A percentile compares a stretch with the other conserved stretches of the same genome.
Conservation (phyloP, 768 basidiomycete species). For the Termitomyces titanicus region DNA sequence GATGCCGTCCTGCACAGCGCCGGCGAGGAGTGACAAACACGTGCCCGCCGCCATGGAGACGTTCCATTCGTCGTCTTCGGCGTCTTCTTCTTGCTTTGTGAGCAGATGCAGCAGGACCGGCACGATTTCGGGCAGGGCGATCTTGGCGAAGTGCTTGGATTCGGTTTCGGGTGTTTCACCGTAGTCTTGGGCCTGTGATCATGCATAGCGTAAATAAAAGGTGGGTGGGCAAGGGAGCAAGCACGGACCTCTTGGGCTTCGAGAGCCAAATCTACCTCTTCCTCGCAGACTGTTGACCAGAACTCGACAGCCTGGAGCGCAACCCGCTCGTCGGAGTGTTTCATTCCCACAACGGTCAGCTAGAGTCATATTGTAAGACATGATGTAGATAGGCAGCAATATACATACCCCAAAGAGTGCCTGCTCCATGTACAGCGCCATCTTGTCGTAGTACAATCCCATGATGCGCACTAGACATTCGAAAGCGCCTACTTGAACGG, state of each 20-base stretch:
- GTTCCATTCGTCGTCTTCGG: slow-evolving; percentile 99
- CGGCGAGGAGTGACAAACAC: slow-evolving; percentile 84
- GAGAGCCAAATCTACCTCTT: slow-evolving; percentile 88
- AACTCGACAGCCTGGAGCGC: slow-evolving; percentile 97
- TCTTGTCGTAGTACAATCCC: slow-evolving; percentile 98
- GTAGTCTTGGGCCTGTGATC: slow-evolving; percentile 75
- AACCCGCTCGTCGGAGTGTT: slow-evolving; percentile 84
- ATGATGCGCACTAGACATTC: slow-evolving; percentile 96
- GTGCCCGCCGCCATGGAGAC: slow-evolving; percentile 96
- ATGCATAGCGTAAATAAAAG: slow-evolving; percentile 3
- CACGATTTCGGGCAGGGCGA: slow-evolving; percentile 91
- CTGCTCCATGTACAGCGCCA: slow-evolving; percentile 99
- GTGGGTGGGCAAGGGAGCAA: neutral
- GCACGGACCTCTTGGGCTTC: slow-evolving; percentile 87
- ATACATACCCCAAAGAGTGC: slow-evolving; percentile 89
- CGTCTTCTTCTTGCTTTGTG: slow-evolving; percentile 93
- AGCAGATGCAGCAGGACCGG: slow-evolving; percentile 88
- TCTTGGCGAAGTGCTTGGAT: slow-evolving; percentile 89
- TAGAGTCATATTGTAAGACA: slow-evolving; percentile 27
- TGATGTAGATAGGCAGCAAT: slow-evolving; percentile 8
- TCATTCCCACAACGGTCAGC: slow-evolving; percentile 98
- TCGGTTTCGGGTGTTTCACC: slow-evolving; percentile 84
- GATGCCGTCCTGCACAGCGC: slow-evolving; percentile 86
- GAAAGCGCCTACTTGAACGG: slow-evolving; percentile 94
- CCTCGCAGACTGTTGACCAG: slow-evolving; percentile 99